A percentile compares a stretch with the other conserved stretches of the same genome.
Evolutionary conservation across 306 rosid species (phyloP).

Genomic region (Oemleria cerasiformis): DNA sequence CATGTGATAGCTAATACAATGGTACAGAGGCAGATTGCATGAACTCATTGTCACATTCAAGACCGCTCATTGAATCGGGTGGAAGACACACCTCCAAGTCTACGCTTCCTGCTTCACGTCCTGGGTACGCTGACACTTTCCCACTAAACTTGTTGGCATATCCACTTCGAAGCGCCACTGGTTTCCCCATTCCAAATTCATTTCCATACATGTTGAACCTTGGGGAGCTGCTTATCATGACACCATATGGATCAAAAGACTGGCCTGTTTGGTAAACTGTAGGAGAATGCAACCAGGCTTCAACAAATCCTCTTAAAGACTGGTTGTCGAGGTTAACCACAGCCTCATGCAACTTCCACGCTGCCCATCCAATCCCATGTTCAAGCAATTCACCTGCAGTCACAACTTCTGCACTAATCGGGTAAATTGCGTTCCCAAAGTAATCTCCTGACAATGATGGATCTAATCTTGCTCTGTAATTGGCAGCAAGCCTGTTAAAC

Average conservation of each 20-base stretch:
- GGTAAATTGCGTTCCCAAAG: slow-evolving; percentile 40
- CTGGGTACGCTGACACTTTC: slow-evolving; percentile 38
- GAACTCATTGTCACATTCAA: slow-evolving; percentile 54
- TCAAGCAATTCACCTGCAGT: slow-evolving; percentile 39
- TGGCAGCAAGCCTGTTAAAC: slow-evolving; percentile 20
- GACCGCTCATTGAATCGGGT: slow-evolving; percentile 31
- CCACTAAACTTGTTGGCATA: slow-evolving; percentile 50
- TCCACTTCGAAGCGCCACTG: slow-evolving; percentile 48
- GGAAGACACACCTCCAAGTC: slow-evolving; percentile 55
- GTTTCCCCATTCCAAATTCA: slow-evolving; percentile 79
- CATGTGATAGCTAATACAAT: neutral
- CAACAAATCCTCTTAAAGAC: neutral
- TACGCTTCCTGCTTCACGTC: slow-evolving; percentile 54
- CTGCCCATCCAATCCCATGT: slow-evolving; percentile 51
- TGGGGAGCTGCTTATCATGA: slow-evolving; percentile 55
- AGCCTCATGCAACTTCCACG: slow-evolving; percentile 47
- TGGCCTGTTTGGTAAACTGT: neutral
- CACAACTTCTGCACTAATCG: neutral
- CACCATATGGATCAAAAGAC: slow-evolving; percentile 15
- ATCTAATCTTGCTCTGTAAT: slow-evolving; percentile 44
- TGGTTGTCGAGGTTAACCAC: slow-evolving; percentile 27
- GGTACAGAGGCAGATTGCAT: slow-evolving; percentile 27
- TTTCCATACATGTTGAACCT: slow-evolving; percentile 54
- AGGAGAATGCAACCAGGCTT: slow-evolving; percentile 43
- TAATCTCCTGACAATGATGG: slow-evolving; percentile 41